Evolutionary conservation across 768 basidiomycete species (phyloP).

Genomic region (Dioszegia crocea): DNA sequence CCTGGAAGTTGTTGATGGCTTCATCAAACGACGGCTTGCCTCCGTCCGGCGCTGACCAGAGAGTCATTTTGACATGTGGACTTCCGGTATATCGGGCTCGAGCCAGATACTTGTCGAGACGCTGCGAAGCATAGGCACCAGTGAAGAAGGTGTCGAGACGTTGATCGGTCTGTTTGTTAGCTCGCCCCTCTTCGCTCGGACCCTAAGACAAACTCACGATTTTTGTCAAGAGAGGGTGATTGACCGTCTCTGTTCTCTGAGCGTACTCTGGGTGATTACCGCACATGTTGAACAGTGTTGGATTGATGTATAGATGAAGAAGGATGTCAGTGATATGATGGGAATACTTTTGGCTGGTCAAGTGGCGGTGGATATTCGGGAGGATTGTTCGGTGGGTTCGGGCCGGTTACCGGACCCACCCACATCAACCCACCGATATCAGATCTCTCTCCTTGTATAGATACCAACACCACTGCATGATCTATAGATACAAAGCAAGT

Average conservation of each 20-base stretch:
- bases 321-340: too few species aligned
- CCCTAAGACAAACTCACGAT: constrained; percentile 25
- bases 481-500: not conserved
- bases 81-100: constrained; percentile 62
- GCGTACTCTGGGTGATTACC: constrained; percentile 10
- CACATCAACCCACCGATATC: too few species aligned
- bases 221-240: constrained; percentile 13
- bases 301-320: not conserved
- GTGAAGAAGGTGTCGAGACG: constrained; percentile 49
- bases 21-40: constrained; percentile 78
- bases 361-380: not conserved
- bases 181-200: too few species aligned
- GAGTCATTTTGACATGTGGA: constrained; percentile 62
- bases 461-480: too few species aligned
- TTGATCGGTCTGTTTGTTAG: constrained; percentile 5
- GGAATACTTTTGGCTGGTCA: too few species aligned
- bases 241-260: constrained; percentile 17
- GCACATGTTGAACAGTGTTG: not conserved
- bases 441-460: too few species aligned
- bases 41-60: constrained; percentile 82
- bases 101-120: constrained; percentile 73
- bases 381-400: constrained; percentile 11
- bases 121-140: constrained; percentile 73
- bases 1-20: constrained; percentile 52
- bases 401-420: constrained; percentile 20